Evolutionary conservation across 2,329 filamentous ascomycete genomes (phyloP).

Genomic region (Chrysosporium queenslandicum): DNA sequence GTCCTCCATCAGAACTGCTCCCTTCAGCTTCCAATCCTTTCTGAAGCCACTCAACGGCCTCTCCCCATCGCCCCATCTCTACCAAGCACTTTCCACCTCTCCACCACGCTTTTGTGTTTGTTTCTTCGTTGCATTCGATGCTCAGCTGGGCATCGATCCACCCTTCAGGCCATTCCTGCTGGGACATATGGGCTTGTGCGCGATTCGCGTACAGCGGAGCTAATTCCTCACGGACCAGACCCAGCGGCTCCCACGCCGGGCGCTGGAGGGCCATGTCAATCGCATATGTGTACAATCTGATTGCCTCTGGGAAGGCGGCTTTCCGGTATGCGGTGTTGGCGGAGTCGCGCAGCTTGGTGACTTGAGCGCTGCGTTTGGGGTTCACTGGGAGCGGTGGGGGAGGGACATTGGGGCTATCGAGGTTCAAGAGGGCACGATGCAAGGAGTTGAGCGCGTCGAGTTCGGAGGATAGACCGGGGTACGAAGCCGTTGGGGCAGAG

Average conservation of each 20-base stretch:
- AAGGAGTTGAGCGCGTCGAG: conserved; percentile 73
- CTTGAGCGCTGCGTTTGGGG: conserved; percentile 78
- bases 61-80: conserved; percentile 81
- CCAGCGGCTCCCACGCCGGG: conserved; percentile 78
- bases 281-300: conserved; percentile 73
- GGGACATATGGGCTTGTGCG: conserved; percentile 79
- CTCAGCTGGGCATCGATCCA: conserved; percentile 79
- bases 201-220: conserved; percentile 72
- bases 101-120: conserved; percentile 94
- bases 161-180: conserved; percentile 73
- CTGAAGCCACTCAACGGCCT: conserved; percentile 70
- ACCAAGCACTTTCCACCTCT: conserved; percentile 69
- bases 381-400: conserved; percentile 85
- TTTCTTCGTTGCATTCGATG: conserved; percentile 74
- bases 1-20: conserved; percentile 41
- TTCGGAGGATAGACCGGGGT: conserved; percentile 45
- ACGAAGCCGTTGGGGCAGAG: conserved; percentile 47
- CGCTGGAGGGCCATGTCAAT: conserved; percentile 77
- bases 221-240: conserved; percentile 75
- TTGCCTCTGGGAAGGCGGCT: conserved; percentile 60
- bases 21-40: conserved; percentile 75
- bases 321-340: conserved; percentile 79
- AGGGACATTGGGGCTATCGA: conserved; percentile 58
- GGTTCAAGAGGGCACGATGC: conserved; percentile 59
- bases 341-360: conserved; percentile 80